Base-by-base conservation (phyloP, 1,139 yeast genomes). In the Kazachstania sp. region DNA sequence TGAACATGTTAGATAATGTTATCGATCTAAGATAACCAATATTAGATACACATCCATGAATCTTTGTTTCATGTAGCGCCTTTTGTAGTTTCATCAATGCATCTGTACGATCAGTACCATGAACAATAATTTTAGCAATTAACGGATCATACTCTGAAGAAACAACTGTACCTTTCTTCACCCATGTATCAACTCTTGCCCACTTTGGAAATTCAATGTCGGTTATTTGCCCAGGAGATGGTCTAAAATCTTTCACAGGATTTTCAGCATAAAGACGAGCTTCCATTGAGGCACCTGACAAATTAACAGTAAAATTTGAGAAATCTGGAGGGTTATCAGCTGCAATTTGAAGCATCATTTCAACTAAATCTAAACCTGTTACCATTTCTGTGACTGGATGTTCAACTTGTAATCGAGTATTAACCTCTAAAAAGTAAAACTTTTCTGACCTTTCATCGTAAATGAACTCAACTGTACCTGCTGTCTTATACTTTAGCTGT, bases 61-160 rank as follows among this genome's bases (percentile, higher is more conserved):
- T 83, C 43, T 80, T 83, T 2, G 97, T 90, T 68, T 87, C 95
- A 62, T 83, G 75, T 54, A 92, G 73, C 2, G 97, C 97, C 59
- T 75, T 73, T 63, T 84, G 80, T 61, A 92, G 74, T 61, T 86
- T 84, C 51, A 64, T 64, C 55, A 92, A 73, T 3, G 96, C 95
- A 51, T 88, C 97, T 44, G 75, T 76, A 66, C 98, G 79, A 63
- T 86, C 90, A 50, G 75, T 78, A 44, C 97, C 98, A 59, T 87
- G 90, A 41, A 92, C 97, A 69, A 92, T 90, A 59, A 92, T 88
- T 68, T 92, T 92, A 44, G 97, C 97, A 55, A 92, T 73, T 9
- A 97, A 88, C 43, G 98, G 97, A 69, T 92, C 98, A 64, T 87
- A 92, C 67, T 90, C 97, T 16, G 96, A 88, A 47, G 95, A 83